Conservation (phyloP, 2,329 filamentous ascomycete species). For the Phialophora expanda region DNA sequence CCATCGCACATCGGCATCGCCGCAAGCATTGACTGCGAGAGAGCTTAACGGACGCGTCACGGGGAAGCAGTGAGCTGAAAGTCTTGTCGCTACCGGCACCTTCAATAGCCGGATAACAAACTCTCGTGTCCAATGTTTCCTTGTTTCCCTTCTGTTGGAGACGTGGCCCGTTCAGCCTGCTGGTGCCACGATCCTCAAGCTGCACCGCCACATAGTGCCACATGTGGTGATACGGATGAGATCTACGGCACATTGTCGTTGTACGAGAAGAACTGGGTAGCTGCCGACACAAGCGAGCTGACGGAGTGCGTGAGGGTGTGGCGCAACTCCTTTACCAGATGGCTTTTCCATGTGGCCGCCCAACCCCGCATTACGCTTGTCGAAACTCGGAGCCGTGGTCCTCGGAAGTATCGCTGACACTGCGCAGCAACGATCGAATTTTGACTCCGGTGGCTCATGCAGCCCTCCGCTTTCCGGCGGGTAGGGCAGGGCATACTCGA, state of each 20-base stretch:
- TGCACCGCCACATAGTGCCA: constrained; percentile 3
- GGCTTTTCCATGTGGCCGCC: constrained; percentile 6
- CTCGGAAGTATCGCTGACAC: neutral
- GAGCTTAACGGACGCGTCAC: neutral
- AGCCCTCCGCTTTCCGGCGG: constrained; percentile 4
- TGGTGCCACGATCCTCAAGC: neutral
- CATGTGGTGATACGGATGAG: neutral
- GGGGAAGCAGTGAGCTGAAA: neutral
- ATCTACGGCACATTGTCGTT: neutral
- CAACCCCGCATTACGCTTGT: constrained; percentile 11
- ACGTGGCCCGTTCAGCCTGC: neutral
- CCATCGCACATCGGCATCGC: neutral
- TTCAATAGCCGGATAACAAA: neutral
- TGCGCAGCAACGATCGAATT: neutral
- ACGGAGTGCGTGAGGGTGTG: constrained; percentile 4
- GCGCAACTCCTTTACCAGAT: neutral
- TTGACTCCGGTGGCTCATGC: neutral
- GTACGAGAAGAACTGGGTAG: neutral
- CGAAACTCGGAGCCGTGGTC: neutral
- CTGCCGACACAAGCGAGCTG: neutral
- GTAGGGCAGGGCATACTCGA: constrained; percentile 4
- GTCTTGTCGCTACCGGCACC: neutral
- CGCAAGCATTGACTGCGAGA: neutral
- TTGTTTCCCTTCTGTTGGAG: neutral
- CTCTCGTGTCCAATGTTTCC: neutral